A percentile compares a stretch with the other conserved stretches of the same genome.
phyloP scores from a whole-genome alignment of 257 asterid species.

The Solanum tarapatanum region DNA sequence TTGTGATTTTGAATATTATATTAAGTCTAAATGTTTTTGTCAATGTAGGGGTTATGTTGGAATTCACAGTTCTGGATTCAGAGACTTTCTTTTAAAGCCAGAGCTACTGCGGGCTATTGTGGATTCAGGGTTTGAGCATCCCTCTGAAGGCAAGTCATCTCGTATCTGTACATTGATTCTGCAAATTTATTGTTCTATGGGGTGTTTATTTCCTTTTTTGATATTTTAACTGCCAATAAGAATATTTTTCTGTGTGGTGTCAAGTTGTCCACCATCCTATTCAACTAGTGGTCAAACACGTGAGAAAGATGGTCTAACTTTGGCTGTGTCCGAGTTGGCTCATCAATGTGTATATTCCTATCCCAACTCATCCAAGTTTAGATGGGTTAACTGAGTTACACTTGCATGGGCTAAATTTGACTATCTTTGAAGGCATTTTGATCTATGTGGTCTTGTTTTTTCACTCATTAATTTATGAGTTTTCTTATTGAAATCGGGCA shows the following conservation, averaged over 20 bases:
- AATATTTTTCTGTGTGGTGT: not conserved
- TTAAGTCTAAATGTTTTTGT: not conserved
- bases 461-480: not conserved
- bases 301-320: not conserved
- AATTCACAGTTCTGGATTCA: constrained; percentile 44
- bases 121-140: constrained; percentile 46
- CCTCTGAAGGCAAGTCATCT: constrained; percentile 36
- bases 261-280: not conserved
- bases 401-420: not conserved
- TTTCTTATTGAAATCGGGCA: not conserved
- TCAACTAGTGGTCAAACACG: not conserved
- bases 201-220: not conserved
- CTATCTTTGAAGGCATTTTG: not conserved
- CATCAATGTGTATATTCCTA: not conserved
- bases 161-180: not conserved
- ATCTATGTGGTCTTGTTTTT: not conserved
- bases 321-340: not conserved
- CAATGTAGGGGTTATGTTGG: constrained; percentile 29
- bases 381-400: not conserved
- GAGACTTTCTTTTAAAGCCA: constrained; percentile 40
- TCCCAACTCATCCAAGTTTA: not conserved
- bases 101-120: constrained; percentile 42
- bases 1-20: not conserved
- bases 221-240: not conserved
- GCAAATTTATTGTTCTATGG: not conserved